Percentiles rank a stretch among this genome's conserved stretches.
phyloP scores from a whole-genome alignment of 1,284 basidiomycete genomes.

The Mycena sp. region DNA sequence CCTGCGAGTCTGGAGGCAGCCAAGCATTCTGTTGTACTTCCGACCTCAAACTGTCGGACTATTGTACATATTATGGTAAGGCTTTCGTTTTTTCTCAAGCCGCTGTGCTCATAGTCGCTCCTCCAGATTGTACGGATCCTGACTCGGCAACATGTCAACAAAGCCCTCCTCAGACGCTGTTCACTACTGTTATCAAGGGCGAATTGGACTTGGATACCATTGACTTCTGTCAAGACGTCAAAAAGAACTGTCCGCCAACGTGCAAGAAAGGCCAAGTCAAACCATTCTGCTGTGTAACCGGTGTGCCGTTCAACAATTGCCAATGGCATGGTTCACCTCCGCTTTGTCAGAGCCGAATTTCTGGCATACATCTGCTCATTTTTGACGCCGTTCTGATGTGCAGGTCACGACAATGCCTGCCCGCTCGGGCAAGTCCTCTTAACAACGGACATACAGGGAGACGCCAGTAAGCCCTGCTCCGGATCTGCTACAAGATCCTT shows the following conservation, averaged over 20 bases:
- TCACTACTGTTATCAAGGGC: constrained; percentile 7
- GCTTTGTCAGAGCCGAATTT: constrained; percentile 6
- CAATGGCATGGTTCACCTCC: constrained; percentile 5
- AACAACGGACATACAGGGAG: constrained; percentile 14
- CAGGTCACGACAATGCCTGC: constrained; percentile 13
- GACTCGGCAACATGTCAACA: neutral
- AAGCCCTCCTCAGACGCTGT: neutral
- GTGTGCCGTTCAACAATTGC: neutral
- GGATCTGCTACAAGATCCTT: neutral
- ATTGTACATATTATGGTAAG: constrained; percentile 4
- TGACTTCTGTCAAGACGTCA: constrained; percentile 11
- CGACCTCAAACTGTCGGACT: neutral
- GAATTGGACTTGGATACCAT: neutral
- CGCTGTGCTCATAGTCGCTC: neutral
- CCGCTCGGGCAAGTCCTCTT: constrained; percentile 9
- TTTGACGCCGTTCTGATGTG: too few species aligned
- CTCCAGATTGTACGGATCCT: constrained; percentile 1
- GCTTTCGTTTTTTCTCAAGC: neutral
- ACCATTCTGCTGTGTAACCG: constrained; percentile 11
- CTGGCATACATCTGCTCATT: too few species aligned
- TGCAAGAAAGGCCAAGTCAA: neutral
- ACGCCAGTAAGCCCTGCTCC: constrained; percentile 4
- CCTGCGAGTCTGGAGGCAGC: constrained; percentile 12
- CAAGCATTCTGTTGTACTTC: constrained; percentile 6
- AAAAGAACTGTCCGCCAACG: constrained; percentile 14